These are phyloP conservation scores for Gardenia jasminoides DNA, from an alignment of 257 asterid genomes.

Conservation along the genomic window DNA sequence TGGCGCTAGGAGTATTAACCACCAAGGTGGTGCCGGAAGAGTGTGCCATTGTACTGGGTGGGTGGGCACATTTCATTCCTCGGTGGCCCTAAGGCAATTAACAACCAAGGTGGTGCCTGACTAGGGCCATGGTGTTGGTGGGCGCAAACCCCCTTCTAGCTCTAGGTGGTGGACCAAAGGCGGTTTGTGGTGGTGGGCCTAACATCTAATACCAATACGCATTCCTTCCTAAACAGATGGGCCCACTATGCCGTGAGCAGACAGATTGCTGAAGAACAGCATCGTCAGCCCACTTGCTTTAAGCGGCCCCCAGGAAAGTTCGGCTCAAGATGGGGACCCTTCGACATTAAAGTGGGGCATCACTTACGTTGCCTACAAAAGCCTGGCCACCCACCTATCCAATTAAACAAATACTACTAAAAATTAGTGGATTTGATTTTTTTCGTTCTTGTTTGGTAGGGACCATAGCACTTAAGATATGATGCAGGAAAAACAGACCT, in stretches of 20 bases:
- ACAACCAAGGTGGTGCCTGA: neutral
- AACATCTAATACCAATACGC: neutral
- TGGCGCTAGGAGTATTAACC: neutral
- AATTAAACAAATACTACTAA: neutral
- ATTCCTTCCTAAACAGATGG: neutral
- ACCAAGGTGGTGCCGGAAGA: neutral
- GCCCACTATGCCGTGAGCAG: neutral
- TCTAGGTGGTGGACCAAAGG: slow-evolving; percentile 3
- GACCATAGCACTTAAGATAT: neutral
- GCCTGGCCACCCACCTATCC: slow-evolving; percentile 1
- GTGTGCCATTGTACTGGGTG: neutral
- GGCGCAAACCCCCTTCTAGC: neutral
- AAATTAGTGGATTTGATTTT: neutral
- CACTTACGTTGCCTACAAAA: neutral
- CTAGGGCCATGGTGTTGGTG: neutral
- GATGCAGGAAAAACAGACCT: neutral
- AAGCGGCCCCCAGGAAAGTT: neutral
- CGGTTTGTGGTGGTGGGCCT: neutral
- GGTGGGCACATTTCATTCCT: neutral
- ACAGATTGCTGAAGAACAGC: neutral
- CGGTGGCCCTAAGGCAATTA: neutral
- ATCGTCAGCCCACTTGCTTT: slow-evolving; percentile 14
- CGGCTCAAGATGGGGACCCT: neutral
- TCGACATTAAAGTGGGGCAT: neutral
- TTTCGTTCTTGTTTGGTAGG: neutral